A percentile compares a stretch with the other conserved stretches of the same genome.
phyloP scores from a whole-genome alignment of 495 filamentous ascomycete genomes.

The Pyrenula aspistea region DNA sequence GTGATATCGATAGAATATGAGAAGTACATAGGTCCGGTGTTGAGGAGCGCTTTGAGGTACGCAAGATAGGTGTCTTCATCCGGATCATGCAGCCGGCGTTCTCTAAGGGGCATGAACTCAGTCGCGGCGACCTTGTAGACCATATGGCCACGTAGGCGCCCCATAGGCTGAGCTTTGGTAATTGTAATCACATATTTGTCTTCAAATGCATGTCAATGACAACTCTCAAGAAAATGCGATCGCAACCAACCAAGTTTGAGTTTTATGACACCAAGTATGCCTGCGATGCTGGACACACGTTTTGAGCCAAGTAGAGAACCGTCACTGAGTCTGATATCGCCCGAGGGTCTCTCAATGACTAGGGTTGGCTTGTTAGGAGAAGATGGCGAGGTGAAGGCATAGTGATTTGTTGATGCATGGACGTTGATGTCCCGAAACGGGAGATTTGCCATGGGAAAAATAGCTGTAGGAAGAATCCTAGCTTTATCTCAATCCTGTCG shows the following conservation, averaged over 20 bases:
- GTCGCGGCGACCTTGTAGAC: conserved; percentile 85
- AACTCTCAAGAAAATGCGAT: conserved; percentile 3
- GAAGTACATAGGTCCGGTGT: conserved; percentile 88
- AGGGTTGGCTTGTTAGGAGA: conserved; percentile 78
- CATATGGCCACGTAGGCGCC: conserved; percentile 81
- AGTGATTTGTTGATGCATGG: conserved; percentile 78
- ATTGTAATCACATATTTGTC: conserved; percentile 97
- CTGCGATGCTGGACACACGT: conserved; percentile 83
- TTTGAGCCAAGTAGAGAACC: conserved; percentile 60
- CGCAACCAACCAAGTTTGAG: conserved; percentile 64
- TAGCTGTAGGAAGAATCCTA: neutral
- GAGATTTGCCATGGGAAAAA: conserved; percentile 40
- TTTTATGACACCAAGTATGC: conserved; percentile 84
- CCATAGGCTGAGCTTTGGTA: conserved; percentile 85
- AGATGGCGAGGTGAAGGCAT: conserved; percentile 93
- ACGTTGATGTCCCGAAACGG: conserved; percentile 96
- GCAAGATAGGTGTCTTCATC: conserved; percentile 87
- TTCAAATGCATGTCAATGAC: conserved; percentile 20
- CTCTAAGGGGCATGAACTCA: conserved; percentile 87
- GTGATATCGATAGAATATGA: conserved; percentile 94
- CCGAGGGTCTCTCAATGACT: conserved; percentile 83
- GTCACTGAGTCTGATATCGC: conserved; percentile 77
- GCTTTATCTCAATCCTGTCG: neutral
- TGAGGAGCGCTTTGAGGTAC: conserved; percentile 65
- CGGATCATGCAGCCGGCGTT: conserved; percentile 76